phyloP scores from a whole-genome alignment of 257 asterid genomes.

The Rehmannia glutinosa region DNA sequence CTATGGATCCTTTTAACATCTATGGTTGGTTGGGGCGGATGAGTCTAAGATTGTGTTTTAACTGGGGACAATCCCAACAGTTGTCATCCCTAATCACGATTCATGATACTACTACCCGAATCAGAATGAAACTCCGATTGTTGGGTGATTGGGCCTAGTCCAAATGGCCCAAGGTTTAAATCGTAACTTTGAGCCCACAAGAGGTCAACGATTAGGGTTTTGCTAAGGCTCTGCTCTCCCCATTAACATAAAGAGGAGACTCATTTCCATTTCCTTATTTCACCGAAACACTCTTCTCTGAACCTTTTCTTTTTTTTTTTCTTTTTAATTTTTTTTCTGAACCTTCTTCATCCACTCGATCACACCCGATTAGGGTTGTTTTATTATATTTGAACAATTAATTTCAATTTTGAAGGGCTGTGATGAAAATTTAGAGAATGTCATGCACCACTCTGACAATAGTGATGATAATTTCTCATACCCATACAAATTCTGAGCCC shows the following conservation, averaged over 20 bases:
- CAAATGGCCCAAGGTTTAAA: constrained; percentile 2
- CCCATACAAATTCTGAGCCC: constrained; percentile 40
- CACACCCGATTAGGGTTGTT: too few relatives aligned
- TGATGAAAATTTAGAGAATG: constrained; percentile 29
- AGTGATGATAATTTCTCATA: constrained; percentile 35
- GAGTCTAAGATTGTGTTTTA: too few relatives aligned
- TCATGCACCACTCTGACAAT: constrained; percentile 50
- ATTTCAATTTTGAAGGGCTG: constrained; percentile 8
- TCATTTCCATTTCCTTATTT: too few relatives aligned
- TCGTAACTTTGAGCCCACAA: neutral
- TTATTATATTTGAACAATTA: neutral
- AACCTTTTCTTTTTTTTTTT: neutral
- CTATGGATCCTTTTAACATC: too few relatives aligned
- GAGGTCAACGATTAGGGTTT: constrained; percentile 14
- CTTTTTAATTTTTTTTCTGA: neutral
- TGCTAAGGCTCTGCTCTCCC: neutral
- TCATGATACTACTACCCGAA: too few relatives aligned
- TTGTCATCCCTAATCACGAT: too few relatives aligned
- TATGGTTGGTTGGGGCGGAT: too few relatives aligned
- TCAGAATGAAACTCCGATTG: too few relatives aligned
- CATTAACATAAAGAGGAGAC: constrained; percentile 7
- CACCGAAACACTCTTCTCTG: neutral
- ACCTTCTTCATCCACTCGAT: too few relatives aligned
- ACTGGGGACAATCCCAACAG: too few relatives aligned
- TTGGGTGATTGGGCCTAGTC: neutral